phyloP scores from a whole-genome alignment of 768 basidiomycete species.

The Tubosaeta brunneosetosa region DNA sequence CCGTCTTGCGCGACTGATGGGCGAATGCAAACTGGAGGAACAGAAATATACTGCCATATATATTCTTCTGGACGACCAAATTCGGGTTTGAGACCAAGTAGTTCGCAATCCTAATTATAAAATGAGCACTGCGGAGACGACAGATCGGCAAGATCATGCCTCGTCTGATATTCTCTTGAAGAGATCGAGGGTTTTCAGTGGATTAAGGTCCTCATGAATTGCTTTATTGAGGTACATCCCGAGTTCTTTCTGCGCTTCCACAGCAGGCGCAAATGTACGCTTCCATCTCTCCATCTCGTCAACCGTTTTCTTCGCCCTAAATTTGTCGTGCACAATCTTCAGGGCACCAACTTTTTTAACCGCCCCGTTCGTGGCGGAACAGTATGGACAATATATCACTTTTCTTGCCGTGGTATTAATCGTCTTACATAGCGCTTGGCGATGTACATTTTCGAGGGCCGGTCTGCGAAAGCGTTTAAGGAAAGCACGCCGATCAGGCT shows the following conservation, averaged over 20 bases:
- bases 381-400: slow-evolving; percentile 88
- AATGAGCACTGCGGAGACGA: background rate
- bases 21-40: slow-evolving; percentile 95
- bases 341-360: slow-evolving; percentile 95
- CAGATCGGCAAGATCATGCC: slow-evolving; percentile 36
- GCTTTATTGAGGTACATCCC: slow-evolving; percentile 82
- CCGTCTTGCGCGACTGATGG: slow-evolving; percentile 97
- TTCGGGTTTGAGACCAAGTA: slow-evolving; percentile 84
- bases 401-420: slow-evolving; percentile 88
- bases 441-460: slow-evolving; percentile 88
- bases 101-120: slow-evolving; percentile 76
- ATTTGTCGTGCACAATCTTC: slow-evolving; percentile 98
- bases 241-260: slow-evolving; percentile 85
- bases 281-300: slow-evolving; percentile 88
- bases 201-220: slow-evolving; percentile 88
- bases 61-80: slow-evolving; percentile 95
- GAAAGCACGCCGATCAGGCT: slow-evolving; percentile 76
- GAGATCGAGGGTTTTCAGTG: slow-evolving; percentile 86
- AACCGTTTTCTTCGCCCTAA: slow-evolving; percentile 86
- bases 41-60: slow-evolving; percentile 98
- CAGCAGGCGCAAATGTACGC: slow-evolving; percentile 71
- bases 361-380: slow-evolving; percentile 87
- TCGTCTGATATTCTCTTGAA: slow-evolving; percentile 92
- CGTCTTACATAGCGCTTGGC: slow-evolving; percentile 74
- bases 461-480: slow-evolving; percentile 89